Evolutionary conservation across 1,284 basidiomycete genomes (phyloP).

Genomic region (Xerocomus subilludens): DNA sequence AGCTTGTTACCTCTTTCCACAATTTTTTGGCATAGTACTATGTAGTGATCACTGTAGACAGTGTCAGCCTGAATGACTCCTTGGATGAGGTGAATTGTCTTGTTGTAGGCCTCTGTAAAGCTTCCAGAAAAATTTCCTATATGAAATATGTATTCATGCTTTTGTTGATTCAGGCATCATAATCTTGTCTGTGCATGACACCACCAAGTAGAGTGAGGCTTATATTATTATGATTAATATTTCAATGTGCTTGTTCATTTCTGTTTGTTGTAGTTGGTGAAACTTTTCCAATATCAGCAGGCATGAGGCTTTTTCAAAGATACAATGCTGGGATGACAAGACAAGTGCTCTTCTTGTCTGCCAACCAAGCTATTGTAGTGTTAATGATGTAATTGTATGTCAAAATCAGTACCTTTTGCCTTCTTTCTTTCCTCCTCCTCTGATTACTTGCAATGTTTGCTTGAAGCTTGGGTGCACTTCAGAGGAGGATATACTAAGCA

Average conservation of each 20-base stretch:
- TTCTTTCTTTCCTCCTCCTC: slow-evolving; percentile 15
- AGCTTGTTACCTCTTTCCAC: too few species aligned
- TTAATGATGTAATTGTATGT: neutral
- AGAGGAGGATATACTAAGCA: slow-evolving; percentile 17
- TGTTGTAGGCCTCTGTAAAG: neutral
- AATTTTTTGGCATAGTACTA: too few species aligned
- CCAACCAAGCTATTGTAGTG: slow-evolving; percentile 8
- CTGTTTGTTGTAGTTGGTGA: slow-evolving; percentile 25
- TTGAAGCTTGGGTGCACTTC: slow-evolving; percentile 13
- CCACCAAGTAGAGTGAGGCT: slow-evolving; percentile 18
- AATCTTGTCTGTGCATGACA: slow-evolving; percentile 19
- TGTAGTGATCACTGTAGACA: too few species aligned
- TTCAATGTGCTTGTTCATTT: slow-evolving; percentile 24
- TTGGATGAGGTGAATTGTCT: neutral
- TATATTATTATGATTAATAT: slow-evolving; percentile 17
- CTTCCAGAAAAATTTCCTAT: slow-evolving; percentile 11
- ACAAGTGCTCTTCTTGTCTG: neutral
- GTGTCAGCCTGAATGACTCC: too few species aligned
- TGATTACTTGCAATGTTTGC: slow-evolving; percentile 2
- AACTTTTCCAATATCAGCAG: slow-evolving; percentile 10
- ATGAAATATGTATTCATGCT: neutral
- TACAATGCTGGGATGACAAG: slow-evolving; percentile 25
- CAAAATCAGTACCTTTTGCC: slow-evolving; percentile 7
- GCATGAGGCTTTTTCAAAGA: slow-evolving; percentile 14
- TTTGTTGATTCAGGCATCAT: neutral